These are phyloP conservation scores for Nicotiana otophora DNA, from an alignment of 257 asterid genomes.

Conservation along the genomic window DNA sequence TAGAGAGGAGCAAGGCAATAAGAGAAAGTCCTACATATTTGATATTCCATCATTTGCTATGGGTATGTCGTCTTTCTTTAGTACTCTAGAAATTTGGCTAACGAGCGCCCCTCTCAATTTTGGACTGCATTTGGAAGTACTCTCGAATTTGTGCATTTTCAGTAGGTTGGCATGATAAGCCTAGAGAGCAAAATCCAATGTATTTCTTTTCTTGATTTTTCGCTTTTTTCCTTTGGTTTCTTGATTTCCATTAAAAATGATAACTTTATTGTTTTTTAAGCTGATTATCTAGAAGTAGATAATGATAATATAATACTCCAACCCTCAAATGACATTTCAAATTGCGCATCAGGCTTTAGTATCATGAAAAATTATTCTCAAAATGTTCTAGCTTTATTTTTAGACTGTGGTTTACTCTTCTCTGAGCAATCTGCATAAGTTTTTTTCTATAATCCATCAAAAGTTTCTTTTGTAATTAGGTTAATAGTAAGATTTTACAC, in stretches of 20 bases:
- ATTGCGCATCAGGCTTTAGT: too few species aligned
- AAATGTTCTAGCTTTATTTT: too few species aligned
- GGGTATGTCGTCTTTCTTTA: constrained; percentile 74
- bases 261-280: not conserved
- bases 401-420: too few species aligned
- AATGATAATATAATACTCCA: not conserved
- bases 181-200: constrained; percentile 89
- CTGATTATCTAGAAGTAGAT: not conserved
- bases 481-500: too few species aligned
- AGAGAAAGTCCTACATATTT: constrained; percentile 47
- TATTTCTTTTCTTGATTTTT: constrained; percentile 16
- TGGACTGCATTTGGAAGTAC: constrained; percentile 63
- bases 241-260: too few species aligned
- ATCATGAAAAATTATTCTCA: too few species aligned
- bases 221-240: too few species aligned
- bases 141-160: constrained; percentile 81
- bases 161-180: constrained; percentile 88
- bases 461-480: too few species aligned
- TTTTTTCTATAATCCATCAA: too few species aligned
- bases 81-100: constrained; percentile 52
- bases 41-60: constrained; percentile 73
- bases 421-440: too few species aligned
- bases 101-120: constrained; percentile 79
- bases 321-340: too few species aligned
- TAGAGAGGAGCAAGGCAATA: not conserved